Evolutionary conservation across 768 basidiomycete species (phyloP), one percentile per base, ranked within the genome.

Genomic region (Stropharia rugosoannulata): DNA sequence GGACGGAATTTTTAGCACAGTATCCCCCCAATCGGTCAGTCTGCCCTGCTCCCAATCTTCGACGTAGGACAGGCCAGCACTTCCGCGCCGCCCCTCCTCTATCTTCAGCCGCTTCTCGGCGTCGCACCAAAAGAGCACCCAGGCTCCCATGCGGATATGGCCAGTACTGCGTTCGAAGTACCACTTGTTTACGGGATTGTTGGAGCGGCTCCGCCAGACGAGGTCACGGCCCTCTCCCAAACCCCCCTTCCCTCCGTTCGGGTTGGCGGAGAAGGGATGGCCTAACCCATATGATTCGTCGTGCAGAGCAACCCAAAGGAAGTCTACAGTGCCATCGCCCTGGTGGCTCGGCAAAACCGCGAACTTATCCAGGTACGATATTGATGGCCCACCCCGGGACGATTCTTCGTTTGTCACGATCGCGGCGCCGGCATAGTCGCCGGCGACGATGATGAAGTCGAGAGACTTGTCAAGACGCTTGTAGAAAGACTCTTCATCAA

Each of bases 111-210:
- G 79, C 72, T 88, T 91, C 75, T 98, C 96, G 1, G 89, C 93
- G 73, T 99, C 97, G 70, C 95, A 97, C 97, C 97, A 99, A 71
- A 99, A 99, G 63, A 99, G 70, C 43, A 93, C 86, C 93, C 96
- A 99, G 22, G 85, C 76, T 10, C 87, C 89, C 77, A 89, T 82
- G 59, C 91, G 81, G 38, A 94, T 59, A 73, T 98, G 95, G 16
- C 97, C 97, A 16, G 88, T 89, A 67, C 89, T 91, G 35, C 97
- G 86, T 66, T 99, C 97, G 61, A 93, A 98, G 73, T 99, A 99
- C 97, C 97, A 99, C 73, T 95, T 96, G 75, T 99, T 99, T 54
- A 98, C 86, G 0, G 95, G 95, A 70, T 99, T 99, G 73, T 97
- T 81, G 6, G 89, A 80, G 52, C 97, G 81, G 68, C 87, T 90